These are phyloP conservation scores for Ilex aquifolium DNA, from an alignment of 257 asterid genomes.

Conservation along the genomic window DNA sequence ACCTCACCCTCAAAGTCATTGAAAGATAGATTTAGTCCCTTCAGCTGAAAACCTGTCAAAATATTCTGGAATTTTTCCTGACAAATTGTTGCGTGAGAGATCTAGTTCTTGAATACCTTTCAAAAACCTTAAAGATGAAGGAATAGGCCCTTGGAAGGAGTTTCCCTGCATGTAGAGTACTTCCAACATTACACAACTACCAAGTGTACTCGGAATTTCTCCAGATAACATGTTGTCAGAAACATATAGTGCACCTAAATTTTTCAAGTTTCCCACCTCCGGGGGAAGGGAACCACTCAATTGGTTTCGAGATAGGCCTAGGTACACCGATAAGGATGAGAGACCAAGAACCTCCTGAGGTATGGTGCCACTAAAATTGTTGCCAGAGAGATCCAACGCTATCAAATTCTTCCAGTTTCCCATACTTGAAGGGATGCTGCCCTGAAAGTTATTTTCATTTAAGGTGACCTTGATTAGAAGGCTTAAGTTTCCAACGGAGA, in stretches of 20 bases:
- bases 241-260: conserved; percentile 15
- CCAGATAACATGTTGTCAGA: conserved; percentile 18
- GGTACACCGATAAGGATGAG: conserved; percentile 11
- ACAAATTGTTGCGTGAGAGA: too few species aligned
- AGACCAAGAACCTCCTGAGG: conserved; percentile 15
- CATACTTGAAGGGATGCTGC: conserved; percentile 14
- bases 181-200: conserved; percentile 18
- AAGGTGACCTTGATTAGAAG: conserved; percentile 5
- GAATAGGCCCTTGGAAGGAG: too few species aligned
- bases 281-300: conserved; percentile 17
- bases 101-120: too few species aligned
- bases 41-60: too few species aligned
- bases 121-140: too few species aligned
- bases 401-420: conserved; percentile 13
- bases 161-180: neutral
- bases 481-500: conserved; percentile 21
- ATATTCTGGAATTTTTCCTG: too few species aligned
- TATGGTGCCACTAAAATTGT: conserved; percentile 12
- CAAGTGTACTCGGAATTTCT: conserved; percentile 17
- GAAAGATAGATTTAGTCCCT: too few species aligned
- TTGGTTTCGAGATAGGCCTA: conserved; percentile 17
- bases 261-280: conserved; percentile 18
- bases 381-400: conserved; percentile 11
- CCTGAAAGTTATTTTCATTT: conserved; percentile 12
- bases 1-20: too few species aligned